A percentile compares a stretch with the other conserved stretches of the same genome.
phyloP scores from a whole-genome alignment of 2,329 filamentous ascomycete species.

The Fusarium sp. region DNA sequence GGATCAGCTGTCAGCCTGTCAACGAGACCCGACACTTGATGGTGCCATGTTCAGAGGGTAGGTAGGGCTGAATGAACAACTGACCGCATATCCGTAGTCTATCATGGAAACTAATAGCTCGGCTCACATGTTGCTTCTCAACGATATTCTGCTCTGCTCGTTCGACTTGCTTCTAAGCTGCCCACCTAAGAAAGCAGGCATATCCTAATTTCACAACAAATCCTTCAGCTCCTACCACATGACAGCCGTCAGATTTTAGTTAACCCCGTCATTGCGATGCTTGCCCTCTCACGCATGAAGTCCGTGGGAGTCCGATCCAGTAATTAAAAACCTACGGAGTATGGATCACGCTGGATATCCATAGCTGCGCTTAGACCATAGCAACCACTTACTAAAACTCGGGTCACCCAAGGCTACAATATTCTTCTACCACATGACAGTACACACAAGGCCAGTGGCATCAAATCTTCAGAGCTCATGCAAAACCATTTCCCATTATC shows the following conservation, averaged over 20 bases:
- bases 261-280: slow-evolving; percentile 6
- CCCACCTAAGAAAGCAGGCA: not conserved
- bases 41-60: slow-evolving; percentile 3
- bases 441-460: not conserved
- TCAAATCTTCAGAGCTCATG: not conserved
- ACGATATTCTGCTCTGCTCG: not conserved
- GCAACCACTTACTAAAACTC: not conserved
- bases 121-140: too few species aligned
- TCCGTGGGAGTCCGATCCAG: not conserved
- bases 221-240: slow-evolving; percentile 5
- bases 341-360: not conserved
- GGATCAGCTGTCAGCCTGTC: slow-evolving; percentile 2
- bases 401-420: not conserved
- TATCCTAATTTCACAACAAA: not conserved
- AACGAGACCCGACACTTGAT: not conserved
- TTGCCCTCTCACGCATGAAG: not conserved
- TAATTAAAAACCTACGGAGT: slow-evolving; percentile 14
- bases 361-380: slow-evolving; percentile 6
- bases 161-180: not conserved
- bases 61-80: slow-evolving; percentile 40
- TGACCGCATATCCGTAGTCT: slow-evolving; percentile 36
- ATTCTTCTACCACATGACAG: not conserved
- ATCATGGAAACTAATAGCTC: too few species aligned
- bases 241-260: slow-evolving; percentile 21
- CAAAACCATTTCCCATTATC: slow-evolving; percentile 29